Evolutionary conservation across 495 filamentous ascomycete genomes (phyloP).

Genomic region (Copromyces sp.): DNA sequence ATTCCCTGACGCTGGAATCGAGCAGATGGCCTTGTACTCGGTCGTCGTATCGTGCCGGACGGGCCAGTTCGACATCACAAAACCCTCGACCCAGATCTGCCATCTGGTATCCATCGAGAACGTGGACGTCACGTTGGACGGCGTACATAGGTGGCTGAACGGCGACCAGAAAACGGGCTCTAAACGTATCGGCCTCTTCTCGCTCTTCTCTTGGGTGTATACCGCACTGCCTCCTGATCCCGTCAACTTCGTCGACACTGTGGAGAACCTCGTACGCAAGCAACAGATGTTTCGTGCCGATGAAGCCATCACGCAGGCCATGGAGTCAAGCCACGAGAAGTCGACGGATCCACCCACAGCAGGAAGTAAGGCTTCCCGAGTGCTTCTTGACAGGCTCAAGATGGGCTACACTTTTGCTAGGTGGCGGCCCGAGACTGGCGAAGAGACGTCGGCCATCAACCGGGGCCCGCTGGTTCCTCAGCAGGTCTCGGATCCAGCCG

Average conservation of each 20-base stretch:
- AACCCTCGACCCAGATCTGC: slow-evolving; percentile 8
- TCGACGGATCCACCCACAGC: too few relatives aligned
- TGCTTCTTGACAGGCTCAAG: slow-evolving; percentile 12
- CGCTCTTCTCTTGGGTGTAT: slow-evolving; percentile 40
- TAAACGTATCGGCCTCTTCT: slow-evolving; percentile 26
- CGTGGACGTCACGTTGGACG: background rate
- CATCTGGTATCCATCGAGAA: slow-evolving; percentile 34
- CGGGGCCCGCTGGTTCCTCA: slow-evolving; percentile 33
- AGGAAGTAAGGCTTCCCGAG: background rate
- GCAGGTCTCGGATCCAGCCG: slow-evolving; percentile 5
- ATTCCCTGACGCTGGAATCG: slow-evolving; percentile 21
- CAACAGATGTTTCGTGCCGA: too few relatives aligned
- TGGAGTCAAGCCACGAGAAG: background rate
- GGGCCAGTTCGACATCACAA: slow-evolving; percentile 17
- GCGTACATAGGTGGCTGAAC: background rate
- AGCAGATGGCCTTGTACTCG: slow-evolving; percentile 21
- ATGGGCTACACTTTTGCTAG: slow-evolving; percentile 32
- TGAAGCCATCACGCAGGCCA: background rate
- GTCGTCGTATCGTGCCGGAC: slow-evolving; percentile 27
- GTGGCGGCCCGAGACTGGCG: slow-evolving; percentile 30
- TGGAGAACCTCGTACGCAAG: background rate
- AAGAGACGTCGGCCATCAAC: slow-evolving; percentile 27
- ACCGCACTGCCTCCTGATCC: slow-evolving; percentile 24
- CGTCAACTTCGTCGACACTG: slow-evolving; percentile 21
- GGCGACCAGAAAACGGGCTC: too few relatives aligned